These are phyloP conservation scores for Fusarium bactridioides DNA, from an alignment of 2,329 filamentous ascomycete genomes.

Conservation along the genomic window DNA sequence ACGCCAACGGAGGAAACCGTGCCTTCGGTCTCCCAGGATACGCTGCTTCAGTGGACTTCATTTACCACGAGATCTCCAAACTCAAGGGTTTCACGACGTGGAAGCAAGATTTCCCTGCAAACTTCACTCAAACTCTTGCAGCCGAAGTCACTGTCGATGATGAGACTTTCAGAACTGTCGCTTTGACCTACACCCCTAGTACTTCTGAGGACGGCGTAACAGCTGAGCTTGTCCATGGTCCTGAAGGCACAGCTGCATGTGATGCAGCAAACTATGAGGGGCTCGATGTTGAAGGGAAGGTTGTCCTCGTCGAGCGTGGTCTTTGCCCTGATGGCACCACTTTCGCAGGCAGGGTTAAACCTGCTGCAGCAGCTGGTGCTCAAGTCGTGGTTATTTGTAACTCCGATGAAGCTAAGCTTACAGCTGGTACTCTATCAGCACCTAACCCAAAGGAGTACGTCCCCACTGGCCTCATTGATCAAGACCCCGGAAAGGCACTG, in stretches of 20 bases:
- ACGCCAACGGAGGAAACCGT: constrained; percentile 44
- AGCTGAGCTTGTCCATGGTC: constrained; percentile 38
- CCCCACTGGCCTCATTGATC: constrained; percentile 43
- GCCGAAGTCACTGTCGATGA: constrained; percentile 39
- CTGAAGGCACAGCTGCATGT: constrained; percentile 40
- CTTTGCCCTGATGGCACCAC: constrained; percentile 43
- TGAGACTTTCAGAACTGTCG: constrained; percentile 39
- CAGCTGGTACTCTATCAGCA: constrained; percentile 40
- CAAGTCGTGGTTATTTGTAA: constrained; percentile 45
- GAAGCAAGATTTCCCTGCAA: constrained; percentile 44
- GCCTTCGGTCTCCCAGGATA: constrained; percentile 45
- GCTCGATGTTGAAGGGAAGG: constrained; percentile 41
- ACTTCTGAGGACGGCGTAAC: constrained; percentile 44
- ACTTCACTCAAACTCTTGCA: constrained; percentile 37
- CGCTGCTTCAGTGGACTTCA: constrained; percentile 47
- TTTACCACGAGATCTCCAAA: constrained; percentile 40
- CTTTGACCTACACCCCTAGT: constrained; percentile 44
- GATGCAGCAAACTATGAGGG: constrained; percentile 38
- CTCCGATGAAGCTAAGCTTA: constrained; percentile 42
- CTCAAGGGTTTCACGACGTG: constrained; percentile 40
- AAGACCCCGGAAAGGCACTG: constrained; percentile 39
- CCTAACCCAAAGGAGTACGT: constrained; percentile 42
- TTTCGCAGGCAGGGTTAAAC: constrained; percentile 44
- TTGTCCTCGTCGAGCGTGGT: constrained; percentile 45
- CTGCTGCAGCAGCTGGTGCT: constrained; percentile 43